These are phyloP conservation scores for Pythium phragmiticola DNA, from an alignment of 352 stramenopile genomes.

Conservation along the genomic window DNA sequence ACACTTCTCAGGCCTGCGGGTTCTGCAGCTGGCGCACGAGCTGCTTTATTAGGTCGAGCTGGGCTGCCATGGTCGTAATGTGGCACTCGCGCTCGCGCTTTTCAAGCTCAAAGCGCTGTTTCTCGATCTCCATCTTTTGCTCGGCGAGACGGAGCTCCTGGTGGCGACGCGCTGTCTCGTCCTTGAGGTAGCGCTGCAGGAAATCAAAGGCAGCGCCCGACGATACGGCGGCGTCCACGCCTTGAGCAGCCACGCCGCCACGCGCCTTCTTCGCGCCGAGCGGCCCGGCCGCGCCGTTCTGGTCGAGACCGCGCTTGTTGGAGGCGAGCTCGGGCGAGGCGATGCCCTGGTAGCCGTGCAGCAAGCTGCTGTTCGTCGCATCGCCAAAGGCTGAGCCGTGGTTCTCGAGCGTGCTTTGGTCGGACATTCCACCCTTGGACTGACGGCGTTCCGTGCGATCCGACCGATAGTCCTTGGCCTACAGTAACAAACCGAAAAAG, in stretches of 20 bases:
- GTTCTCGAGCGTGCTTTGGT: conserved; percentile 10
- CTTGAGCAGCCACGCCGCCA: not conserved
- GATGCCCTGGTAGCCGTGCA: conserved; percentile 5
- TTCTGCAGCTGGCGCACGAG: conserved; percentile 22
- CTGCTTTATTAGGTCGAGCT: conserved; percentile 30
- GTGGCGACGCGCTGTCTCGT: conserved; percentile 14
- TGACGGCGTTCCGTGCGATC: conserved; percentile 19
- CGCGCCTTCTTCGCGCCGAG: conserved; percentile 15
- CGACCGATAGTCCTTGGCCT: conserved; percentile 24
- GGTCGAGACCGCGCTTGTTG: conserved; percentile 20
- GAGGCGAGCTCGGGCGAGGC: conserved; percentile 2
- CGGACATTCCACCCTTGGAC: conserved; percentile 12
- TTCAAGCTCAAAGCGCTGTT: conserved; percentile 27
- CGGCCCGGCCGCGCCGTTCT: conserved; percentile 11
- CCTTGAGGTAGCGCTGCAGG: conserved; percentile 22
- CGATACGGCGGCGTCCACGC: conserved; percentile 1
- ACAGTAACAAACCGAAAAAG: not conserved
- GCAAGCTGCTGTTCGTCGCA: not conserved
- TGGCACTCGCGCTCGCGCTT: conserved; percentile 28
- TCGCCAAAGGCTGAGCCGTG: conserved; percentile 6
- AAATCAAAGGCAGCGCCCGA: conserved; percentile 21
- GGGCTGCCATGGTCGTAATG: conserved; percentile 21
- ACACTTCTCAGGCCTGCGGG: not conserved
- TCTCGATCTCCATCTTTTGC: conserved; percentile 25
- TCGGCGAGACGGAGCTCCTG: conserved; percentile 24